Evolutionary conservation across 192 early-diverging fungal genomes (phyloP), one percentile per base, ranked within the genome.

Genomic region (Coemansia sp.): DNA sequence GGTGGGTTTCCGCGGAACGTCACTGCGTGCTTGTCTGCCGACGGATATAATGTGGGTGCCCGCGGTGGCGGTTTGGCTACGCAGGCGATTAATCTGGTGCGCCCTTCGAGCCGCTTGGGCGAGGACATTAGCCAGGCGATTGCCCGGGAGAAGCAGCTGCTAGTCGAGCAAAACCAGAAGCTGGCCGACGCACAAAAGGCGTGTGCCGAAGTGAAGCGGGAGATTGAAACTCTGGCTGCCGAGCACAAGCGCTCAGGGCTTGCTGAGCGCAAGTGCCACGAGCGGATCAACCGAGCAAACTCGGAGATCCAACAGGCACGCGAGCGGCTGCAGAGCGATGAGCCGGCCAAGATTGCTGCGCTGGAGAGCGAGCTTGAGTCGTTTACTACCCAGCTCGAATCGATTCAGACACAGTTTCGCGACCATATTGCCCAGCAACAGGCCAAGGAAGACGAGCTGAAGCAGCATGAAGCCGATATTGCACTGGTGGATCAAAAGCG

Each of bases 1-100:
- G 80, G 81, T 11, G 61, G 72, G 6, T 79, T 75, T 25, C 88
- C 88, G 8, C 61, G 34, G 6, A 89, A 89, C 43, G 85, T 91
- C 26, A 67, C 44, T 0, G 62, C 62, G 0, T 90, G 87, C 50
- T 70, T 83, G 43, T 83, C 87, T 0, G 66, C 64, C 2, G 75
- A 87, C 31, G 68, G 82, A 5, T 84, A 81, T 52, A 78, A 62
- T 26, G 81, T 91, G 14, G 88, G 88, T 35, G 64, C 69, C 22
- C 64, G 68, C 11, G 43, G 57, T 6, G 80, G 80, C 5, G 75
- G 75, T 11, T 50, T 78, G 30, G 55, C 67, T 15, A 71, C 64
- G 19, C 70, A 78, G 41, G 62, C 72, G 0, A 71, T 75, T 15
- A 58, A 53, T 10, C 36, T 76, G 25, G 63, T 68, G 1, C 66